Evolutionary conservation across 768 basidiomycete genomes (phyloP).

Genomic region (Pulveroboletus sp.): DNA sequence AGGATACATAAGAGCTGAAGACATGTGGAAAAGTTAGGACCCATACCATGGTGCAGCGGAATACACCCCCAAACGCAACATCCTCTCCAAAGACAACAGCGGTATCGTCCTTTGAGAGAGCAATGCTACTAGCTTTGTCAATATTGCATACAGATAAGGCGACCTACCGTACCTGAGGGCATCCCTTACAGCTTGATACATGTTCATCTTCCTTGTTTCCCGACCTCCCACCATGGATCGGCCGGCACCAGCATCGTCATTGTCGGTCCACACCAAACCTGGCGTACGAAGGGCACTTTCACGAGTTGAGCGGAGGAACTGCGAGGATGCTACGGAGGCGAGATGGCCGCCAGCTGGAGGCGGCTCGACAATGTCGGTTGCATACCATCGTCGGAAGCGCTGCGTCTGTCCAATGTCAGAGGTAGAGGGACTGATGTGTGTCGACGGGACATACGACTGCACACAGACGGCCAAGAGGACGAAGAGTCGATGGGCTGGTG

Average conservation of each 20-base stretch:
- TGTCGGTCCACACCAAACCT: constrained; percentile 68
- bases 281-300: constrained; percentile 69
- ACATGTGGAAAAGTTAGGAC: constrained; percentile 8
- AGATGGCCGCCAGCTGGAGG: constrained; percentile 80
- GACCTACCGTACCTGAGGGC: constrained; percentile 62
- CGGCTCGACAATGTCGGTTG: constrained; percentile 48
- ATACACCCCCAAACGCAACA: constrained; percentile 92
- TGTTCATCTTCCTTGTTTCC: constrained; percentile 93
- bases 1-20: not conserved
- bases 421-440: not conserved
- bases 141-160: not conserved
- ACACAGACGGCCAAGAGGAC: constrained; percentile 16
- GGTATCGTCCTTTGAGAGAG: constrained; percentile 77
- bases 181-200: constrained; percentile 89
- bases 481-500: constrained; percentile 10
- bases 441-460: constrained; percentile 12
- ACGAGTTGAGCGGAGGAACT: constrained; percentile 58
- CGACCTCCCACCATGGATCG: constrained; percentile 60
- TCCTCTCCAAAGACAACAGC: constrained; percentile 90
- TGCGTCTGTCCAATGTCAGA: constrained; percentile 3
- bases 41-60: constrained; percentile 85
- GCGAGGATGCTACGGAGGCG: constrained; percentile 66
- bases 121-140: constrained; percentile 50
- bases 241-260: constrained; percentile 39
- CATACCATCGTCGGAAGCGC: constrained; percentile 41